Conservation (phyloP, 1,284 basidiomycete genomes). For the Leccinum subrobustum region DNA sequence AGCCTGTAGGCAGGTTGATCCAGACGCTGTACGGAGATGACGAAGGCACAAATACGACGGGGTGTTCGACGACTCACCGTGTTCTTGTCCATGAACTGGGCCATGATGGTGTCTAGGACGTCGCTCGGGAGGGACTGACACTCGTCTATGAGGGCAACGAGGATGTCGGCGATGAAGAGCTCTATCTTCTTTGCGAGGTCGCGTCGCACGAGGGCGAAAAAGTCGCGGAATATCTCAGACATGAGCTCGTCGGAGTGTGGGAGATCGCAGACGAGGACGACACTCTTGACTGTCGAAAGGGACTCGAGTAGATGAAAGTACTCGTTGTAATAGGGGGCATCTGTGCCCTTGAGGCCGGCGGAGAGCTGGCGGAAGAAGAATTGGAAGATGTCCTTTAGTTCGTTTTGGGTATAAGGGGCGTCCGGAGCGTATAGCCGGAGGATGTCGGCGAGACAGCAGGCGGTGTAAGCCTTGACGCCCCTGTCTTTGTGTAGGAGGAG, state of each 20-base stretch:
- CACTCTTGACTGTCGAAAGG: slow-evolving; percentile 91
- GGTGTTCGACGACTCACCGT: slow-evolving; percentile 41
- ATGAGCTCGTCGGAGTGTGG: slow-evolving; percentile 86
- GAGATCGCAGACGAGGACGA: slow-evolving; percentile 91
- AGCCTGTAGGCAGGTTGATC: slow-evolving; percentile 81
- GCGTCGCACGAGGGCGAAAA: slow-evolving; percentile 79
- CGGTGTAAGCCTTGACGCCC: slow-evolving; percentile 91
- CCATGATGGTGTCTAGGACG: slow-evolving; percentile 80
- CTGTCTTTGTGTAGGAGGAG: slow-evolving; percentile 93
- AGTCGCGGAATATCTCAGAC: slow-evolving; percentile 77
- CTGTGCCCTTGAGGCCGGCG: slow-evolving; percentile 68
- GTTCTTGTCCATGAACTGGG: slow-evolving; percentile 82
- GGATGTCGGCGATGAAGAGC: slow-evolving; percentile 84
- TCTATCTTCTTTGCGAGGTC: slow-evolving; percentile 90
- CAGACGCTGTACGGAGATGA: slow-evolving; percentile 46
- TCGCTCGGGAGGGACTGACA: slow-evolving; percentile 70
- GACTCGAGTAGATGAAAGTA: slow-evolving; percentile 93
- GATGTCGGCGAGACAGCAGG: slow-evolving; percentile 93
- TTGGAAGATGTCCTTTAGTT: slow-evolving; percentile 92
- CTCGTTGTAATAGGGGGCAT: slow-evolving; percentile 79
- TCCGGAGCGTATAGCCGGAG: slow-evolving; percentile 94
- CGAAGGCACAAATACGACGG: background rate
- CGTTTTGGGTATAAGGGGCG: slow-evolving; percentile 87
- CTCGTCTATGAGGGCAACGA: slow-evolving; percentile 90
- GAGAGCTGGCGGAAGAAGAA: slow-evolving; percentile 89